A percentile compares a stretch with the other conserved stretches of the same genome.
Conservation (phyloP, 805 yeast genomes). For the Wickerhamia fluorescens region DNA sequence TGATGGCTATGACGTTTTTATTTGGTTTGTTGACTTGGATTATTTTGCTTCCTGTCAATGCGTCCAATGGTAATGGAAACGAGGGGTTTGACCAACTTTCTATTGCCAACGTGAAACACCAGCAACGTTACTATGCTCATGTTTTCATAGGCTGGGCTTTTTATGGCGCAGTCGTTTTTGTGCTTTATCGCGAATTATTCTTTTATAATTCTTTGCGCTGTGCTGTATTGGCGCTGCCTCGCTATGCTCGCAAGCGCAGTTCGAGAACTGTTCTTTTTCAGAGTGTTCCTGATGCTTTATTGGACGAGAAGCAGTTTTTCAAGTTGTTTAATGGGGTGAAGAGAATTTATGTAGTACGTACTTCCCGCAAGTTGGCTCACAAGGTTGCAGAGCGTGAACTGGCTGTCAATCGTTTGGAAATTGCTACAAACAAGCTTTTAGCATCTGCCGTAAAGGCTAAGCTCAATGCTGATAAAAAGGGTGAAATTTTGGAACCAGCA, state of each 20-base stretch:
- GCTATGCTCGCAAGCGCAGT: slow-evolving; percentile 64
- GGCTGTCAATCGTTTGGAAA: slow-evolving; percentile 59
- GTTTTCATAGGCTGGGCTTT: slow-evolving; percentile 74
- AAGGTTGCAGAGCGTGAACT: slow-evolving; percentile 53
- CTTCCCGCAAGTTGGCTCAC: slow-evolving; percentile 45
- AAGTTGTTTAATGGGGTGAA: slow-evolving; percentile 79
- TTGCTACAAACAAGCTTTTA: slow-evolving; percentile 53
- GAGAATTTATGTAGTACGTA: slow-evolving; percentile 74
- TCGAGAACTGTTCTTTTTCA: slow-evolving; percentile 82
- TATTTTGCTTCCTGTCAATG: slow-evolving; percentile 78
- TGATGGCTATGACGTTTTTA: slow-evolving; percentile 44
- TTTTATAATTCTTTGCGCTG: slow-evolving; percentile 71
- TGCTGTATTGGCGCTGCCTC: slow-evolving; percentile 75
- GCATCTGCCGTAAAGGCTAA: slow-evolving; percentile 57
- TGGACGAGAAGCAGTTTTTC: slow-evolving; percentile 65
- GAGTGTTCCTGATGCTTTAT: slow-evolving; percentile 68
- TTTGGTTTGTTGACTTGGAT: slow-evolving; percentile 48
- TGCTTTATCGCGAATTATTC: slow-evolving; percentile 75
- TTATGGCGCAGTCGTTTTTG: slow-evolving; percentile 61
- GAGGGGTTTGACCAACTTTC: slow-evolving; percentile 71
- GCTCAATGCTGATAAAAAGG: slow-evolving; percentile 62
- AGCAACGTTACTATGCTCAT: slow-evolving; percentile 75
- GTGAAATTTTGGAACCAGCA: slow-evolving; percentile 35
- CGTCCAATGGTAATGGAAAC: slow-evolving; percentile 54
- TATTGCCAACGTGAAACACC: slow-evolving; percentile 62